These are phyloP conservation scores for Colletotrichum higginsianum DNA, from an alignment of 2,329 filamentous ascomycete species.

Conservation along the genomic window DNA sequence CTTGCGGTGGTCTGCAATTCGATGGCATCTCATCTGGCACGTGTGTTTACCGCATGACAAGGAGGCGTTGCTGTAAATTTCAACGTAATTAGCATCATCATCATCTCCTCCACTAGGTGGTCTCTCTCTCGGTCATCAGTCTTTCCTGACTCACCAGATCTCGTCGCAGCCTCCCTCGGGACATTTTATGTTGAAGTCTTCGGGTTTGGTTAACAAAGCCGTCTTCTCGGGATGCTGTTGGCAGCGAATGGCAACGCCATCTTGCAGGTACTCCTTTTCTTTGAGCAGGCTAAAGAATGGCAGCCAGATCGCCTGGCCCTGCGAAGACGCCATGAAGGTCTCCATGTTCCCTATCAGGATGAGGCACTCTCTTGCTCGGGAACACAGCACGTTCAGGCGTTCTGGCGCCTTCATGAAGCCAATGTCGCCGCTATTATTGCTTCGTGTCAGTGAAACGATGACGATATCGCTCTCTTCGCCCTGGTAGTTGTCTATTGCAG, in stretches of 20 bases:
- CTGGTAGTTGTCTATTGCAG: constrained; percentile 78
- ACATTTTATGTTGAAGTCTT: constrained; percentile 73
- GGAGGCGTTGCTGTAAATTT: constrained; percentile 1
- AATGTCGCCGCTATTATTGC: constrained; percentile 75
- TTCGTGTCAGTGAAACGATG: constrained; percentile 76
- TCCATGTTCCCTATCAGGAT: constrained; percentile 80
- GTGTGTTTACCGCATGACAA: constrained; percentile 68
- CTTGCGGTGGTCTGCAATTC: constrained; percentile 70
- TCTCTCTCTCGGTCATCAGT: background rate
- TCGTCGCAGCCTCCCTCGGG: constrained; percentile 80
- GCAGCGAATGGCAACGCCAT: constrained; percentile 74
- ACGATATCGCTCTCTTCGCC: constrained; percentile 84
- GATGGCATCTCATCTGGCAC: constrained; percentile 75
- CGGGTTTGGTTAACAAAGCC: constrained; percentile 61
- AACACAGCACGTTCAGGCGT: constrained; percentile 79
- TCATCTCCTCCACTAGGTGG: too few relatives aligned
- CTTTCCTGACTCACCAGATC: constrained; percentile 66
- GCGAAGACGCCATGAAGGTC: constrained; percentile 74
- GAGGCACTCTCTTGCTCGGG: constrained; percentile 74
- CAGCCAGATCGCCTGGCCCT: constrained; percentile 71
- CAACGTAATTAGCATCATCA: background rate
- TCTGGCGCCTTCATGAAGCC: constrained; percentile 79
- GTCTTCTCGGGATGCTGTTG: constrained; percentile 69
- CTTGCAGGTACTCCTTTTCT: constrained; percentile 64
- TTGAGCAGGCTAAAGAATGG: constrained; percentile 71